Evolutionary conservation across 352 stramenopile species (phyloP), one percentile per base, ranked within the genome.

Genomic region (Globisporangium nagaii): DNA sequence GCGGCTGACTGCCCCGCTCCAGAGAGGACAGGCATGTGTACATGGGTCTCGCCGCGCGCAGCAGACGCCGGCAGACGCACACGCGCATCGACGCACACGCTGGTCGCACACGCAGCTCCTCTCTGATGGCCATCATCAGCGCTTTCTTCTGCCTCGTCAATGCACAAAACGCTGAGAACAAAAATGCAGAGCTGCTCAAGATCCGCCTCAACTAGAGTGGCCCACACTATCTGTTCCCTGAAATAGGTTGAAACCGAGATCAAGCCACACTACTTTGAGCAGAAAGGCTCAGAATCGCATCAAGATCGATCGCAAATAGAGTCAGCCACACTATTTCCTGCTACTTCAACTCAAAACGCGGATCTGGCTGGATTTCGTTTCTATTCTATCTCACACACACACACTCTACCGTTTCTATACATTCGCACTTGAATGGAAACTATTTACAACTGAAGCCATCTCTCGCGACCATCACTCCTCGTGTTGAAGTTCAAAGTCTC

Each of bases 81-180:
- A 36, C 10, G 8, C 25, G 20, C 20, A 27, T 24, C 20, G 7
- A 24, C 22, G 30, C n/a, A 35, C 43, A 27, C 9, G n/a, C 3
- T 3, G 2, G 2, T 10, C 42, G 17, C 3, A n/a, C n/a, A 7
- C 22, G 11, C 8, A 8, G 12, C n/a, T 4, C 15, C 8, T 36
- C 31, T 4, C 31, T 50, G 27, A 50, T 50, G 43, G n/a, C 11
- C 43, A 50, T 50, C 43, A 50, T 13, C 17, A 28, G 43, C 43
- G 43, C 31, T 50, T 50, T 19, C 24, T 8, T 50, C 30, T n/a
- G 43, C 37, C 43, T 50, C 43, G 43, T 50, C 43, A 50, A 50
- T 50, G 43, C 25, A 17, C 15, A 31, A 40, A 40, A 20, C n/a
- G n/a, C 34, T 42, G 17, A 27, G 27, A 36, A 50, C 25, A 50